Percentiles rank a stretch among this genome's conserved stretches.
These are phyloP conservation scores for Piloderma croceum DNA, from an alignment of 768 basidiomycete species.

Conservation along the genomic window DNA sequence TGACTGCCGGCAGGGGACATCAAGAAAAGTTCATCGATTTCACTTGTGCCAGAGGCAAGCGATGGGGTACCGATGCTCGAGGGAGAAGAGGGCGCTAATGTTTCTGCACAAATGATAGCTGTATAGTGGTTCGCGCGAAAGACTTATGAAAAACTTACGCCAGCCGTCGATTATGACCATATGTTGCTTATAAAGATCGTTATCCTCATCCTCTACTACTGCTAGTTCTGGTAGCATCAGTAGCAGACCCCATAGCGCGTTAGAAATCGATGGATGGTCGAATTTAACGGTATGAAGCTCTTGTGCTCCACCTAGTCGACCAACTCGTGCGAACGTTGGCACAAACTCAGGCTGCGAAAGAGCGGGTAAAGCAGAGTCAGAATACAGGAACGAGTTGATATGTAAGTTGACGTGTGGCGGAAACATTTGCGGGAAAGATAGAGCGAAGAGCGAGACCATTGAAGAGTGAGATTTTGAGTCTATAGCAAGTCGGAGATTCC, in stretches of 20 bases:
- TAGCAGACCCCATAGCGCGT: constrained; percentile 22
- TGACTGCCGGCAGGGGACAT: constrained; percentile 45
- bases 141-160: constrained; percentile 37
- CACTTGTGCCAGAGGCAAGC: constrained; percentile 38
- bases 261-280: constrained; percentile 10
- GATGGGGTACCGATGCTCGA: too few species aligned
- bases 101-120: constrained; percentile 31
- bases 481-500: constrained; percentile 15
- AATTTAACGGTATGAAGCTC: constrained; percentile 6
- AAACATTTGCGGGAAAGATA: constrained; percentile 24
- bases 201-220: constrained; percentile 34
- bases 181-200: constrained; percentile 41
- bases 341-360: too few species aligned
- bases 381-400: not conserved
- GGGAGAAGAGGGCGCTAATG: constrained; percentile 36
- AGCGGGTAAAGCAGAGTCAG: too few species aligned
- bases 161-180: constrained; percentile 61
- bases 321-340: too few species aligned
- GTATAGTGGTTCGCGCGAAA: not conserved
- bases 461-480: constrained; percentile 12
- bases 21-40: constrained; percentile 49
- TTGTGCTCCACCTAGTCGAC: too few species aligned
- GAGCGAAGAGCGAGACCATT: constrained; percentile 25
- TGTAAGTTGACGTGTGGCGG: not conserved
- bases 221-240: constrained; percentile 21